These are phyloP conservation scores for Olyra latifolia DNA, from an alignment of 176 grass and related monocot genomes.

Conservation along the genomic window DNA sequence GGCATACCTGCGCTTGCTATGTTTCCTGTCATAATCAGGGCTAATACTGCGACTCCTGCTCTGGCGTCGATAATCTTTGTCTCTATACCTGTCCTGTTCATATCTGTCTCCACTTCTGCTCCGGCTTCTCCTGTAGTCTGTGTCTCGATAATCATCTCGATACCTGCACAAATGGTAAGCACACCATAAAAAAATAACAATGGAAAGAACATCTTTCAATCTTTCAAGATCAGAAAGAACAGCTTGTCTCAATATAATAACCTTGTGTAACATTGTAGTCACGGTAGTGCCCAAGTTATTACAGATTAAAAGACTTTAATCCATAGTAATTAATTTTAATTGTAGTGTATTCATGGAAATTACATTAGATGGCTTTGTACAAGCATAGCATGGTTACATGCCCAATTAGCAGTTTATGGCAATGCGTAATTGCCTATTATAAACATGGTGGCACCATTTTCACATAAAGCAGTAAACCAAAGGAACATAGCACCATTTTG, in stretches of 20 bases:
- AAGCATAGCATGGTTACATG: constrained; percentile 1
- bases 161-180: constrained; percentile 21
- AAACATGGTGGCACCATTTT: not conserved
- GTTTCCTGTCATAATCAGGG: constrained; percentile 57
- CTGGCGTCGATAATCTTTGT: constrained; percentile 15
- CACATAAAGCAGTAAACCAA: not conserved
- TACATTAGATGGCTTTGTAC: not conserved
- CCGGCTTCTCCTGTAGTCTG: constrained; percentile 40
- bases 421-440: not conserved
- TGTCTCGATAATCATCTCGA: constrained; percentile 51
- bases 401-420: not conserved
- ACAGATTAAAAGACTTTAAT: not conserved
- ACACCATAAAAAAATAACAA: not conserved
- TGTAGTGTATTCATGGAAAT: constrained; percentile 2
- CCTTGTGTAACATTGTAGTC: not conserved
- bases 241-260: not conserved
- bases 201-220: not conserved
- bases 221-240: not conserved
- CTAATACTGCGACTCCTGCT: constrained; percentile 48
- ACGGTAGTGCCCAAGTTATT: not conserved
- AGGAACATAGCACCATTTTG: constrained; percentile 2
- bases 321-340: not conserved
- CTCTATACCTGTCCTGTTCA: constrained; percentile 45
- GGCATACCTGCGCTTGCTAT: constrained; percentile 34
- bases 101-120: constrained; percentile 42